These are phyloP conservation scores for Pulveroboletus sp. DNA, from an alignment of 768 basidiomycete species.

Conservation along the genomic window DNA sequence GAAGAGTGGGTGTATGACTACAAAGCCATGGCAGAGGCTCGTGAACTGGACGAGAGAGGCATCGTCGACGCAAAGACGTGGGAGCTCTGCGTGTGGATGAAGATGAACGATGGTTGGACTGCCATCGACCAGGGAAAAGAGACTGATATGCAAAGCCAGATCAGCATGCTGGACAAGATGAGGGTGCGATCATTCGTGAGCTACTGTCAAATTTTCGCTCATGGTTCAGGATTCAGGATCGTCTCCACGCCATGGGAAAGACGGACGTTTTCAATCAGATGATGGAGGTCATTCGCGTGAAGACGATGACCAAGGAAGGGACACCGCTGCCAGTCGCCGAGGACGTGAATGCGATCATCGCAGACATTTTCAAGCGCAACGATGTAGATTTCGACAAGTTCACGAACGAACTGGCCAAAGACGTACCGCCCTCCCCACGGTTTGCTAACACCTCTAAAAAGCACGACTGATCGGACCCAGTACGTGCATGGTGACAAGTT, in stretches of 20 bases:
- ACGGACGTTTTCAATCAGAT: constrained; percentile 28
- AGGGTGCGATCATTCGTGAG: constrained; percentile 15
- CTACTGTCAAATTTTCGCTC: background rate
- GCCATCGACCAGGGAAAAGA: constrained; percentile 29
- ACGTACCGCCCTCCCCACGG: constrained; percentile 18
- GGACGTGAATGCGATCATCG: constrained; percentile 30
- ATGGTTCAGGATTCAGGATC: constrained; percentile 17
- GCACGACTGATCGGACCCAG: constrained; percentile 17
- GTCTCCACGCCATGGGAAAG: constrained; percentile 29
- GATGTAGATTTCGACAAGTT: constrained; percentile 30
- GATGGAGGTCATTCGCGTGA: constrained; percentile 33
- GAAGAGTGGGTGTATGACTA: constrained; percentile 33
- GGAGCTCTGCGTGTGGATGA: constrained; percentile 35
- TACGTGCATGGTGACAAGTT: background rate
- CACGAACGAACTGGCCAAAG: constrained; percentile 21
- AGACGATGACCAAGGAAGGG: constrained; percentile 27
- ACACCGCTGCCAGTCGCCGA: constrained; percentile 23
- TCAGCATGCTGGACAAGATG: constrained; percentile 30
- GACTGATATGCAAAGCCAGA: constrained; percentile 14
- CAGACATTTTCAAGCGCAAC: constrained; percentile 31
- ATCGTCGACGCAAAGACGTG: constrained; percentile 21
- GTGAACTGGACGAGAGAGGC: constrained; percentile 20
- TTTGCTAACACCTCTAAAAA: constrained; percentile 28
- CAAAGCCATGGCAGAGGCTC: constrained; percentile 26
- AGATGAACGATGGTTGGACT: constrained; percentile 24